A percentile compares a stretch with the other conserved stretches of the same genome.
Evolutionary conservation across 306 rosid species (phyloP).

Genomic region (Cicer chorassanicum): DNA sequence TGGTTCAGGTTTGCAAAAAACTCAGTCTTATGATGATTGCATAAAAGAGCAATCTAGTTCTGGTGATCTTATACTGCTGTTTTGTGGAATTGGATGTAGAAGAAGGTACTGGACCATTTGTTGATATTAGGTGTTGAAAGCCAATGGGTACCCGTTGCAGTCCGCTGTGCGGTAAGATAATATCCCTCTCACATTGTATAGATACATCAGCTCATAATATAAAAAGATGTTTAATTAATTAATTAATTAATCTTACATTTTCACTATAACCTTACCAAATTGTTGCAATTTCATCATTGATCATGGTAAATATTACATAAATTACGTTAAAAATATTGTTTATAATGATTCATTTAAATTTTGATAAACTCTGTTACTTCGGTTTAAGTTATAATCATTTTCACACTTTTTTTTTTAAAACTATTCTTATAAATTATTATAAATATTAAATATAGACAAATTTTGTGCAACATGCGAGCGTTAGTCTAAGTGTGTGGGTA

Average conservation of each 20-base stretch:
- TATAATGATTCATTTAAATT: too few relatives aligned
- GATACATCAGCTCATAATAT: not conserved
- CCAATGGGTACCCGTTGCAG: constrained; percentile 91
- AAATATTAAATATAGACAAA: not conserved
- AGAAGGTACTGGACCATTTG: constrained; percentile 80
- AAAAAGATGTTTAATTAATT: not conserved
- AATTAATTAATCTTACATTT: not conserved
- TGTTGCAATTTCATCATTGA: too few relatives aligned
- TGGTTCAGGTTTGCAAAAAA: constrained; percentile 76
- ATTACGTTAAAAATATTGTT: too few relatives aligned
- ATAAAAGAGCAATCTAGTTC: constrained; percentile 38
- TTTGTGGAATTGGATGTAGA: constrained; percentile 58
- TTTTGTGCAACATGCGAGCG: not conserved
- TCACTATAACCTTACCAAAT: not conserved
- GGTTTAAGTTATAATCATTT: too few relatives aligned
- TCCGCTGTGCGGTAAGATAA: constrained; percentile 75
- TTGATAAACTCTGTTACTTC: too few relatives aligned
- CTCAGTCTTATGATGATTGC: constrained; percentile 31
- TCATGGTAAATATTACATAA: too few relatives aligned
- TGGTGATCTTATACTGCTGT: constrained; percentile 44
- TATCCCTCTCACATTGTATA: constrained; percentile 24
- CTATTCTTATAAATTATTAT: too few relatives aligned
- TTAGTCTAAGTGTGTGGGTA: not conserved
- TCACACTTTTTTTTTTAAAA: too few relatives aligned
- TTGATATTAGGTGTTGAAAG: constrained; percentile 87